A percentile compares a stretch with the other conserved stretches of the same genome.
Evolutionary conservation across 2,329 filamentous ascomycete genomes (phyloP).

Genomic region (Fonsecaea pugnacius): DNA sequence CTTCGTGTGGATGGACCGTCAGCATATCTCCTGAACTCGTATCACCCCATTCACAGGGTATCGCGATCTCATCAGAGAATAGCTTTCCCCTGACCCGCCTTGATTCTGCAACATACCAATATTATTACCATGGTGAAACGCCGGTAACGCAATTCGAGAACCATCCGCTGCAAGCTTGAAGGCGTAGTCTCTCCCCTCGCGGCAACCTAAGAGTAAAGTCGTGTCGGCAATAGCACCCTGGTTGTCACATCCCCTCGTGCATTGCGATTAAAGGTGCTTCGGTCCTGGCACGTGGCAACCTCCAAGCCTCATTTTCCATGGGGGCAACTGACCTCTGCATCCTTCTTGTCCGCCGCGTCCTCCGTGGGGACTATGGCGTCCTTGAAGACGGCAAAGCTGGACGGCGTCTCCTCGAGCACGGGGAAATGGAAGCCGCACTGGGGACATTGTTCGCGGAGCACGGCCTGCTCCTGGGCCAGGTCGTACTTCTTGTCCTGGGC

Average conservation of each 20-base stretch:
- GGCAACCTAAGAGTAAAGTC: no score
- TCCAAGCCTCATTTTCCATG: background rate
- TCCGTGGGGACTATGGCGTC: conserved; percentile 14
- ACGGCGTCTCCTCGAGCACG: conserved; percentile 26
- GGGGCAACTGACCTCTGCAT: background rate
- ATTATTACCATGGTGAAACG: no score
- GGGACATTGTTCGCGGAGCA: conserved; percentile 26
- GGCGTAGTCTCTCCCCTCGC: no score
- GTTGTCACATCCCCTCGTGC: background rate
- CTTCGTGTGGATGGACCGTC: no score
- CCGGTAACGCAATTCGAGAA: no score
- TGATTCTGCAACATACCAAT: no score
- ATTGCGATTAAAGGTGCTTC: background rate
- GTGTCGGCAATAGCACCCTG: background rate
- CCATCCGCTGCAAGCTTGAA: no score
- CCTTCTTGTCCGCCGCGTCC: background rate
- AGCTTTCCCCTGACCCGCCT: no score
- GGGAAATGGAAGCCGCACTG: conserved; percentile 28
- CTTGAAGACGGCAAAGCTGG: conserved; percentile 31
- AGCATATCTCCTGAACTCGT: no score
- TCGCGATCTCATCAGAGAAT: no score
- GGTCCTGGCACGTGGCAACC: background rate
- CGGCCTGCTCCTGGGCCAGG: conserved; percentile 29
- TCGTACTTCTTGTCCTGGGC: conserved; percentile 30
- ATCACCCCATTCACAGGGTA: no score